Conservation (phyloP, 371 early-diverging fungal species). For the Lichtheimia corymbifera region DNA sequence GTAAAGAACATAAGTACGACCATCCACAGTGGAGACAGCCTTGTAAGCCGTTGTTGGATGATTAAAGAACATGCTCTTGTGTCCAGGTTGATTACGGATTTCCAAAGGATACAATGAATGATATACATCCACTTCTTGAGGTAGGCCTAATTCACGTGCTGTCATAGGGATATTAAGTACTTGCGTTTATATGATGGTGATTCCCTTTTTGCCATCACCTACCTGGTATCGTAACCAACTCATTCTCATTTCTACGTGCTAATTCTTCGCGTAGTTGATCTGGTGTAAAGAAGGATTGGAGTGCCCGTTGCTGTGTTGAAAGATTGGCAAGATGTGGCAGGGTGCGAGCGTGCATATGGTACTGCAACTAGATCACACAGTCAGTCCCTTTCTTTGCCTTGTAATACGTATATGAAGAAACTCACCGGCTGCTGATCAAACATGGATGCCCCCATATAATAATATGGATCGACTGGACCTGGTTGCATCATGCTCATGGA, state of each 20-base stretch:
- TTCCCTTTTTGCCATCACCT: constrained; percentile 6
- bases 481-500: constrained; percentile 25
- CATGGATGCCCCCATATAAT: constrained; percentile 30
- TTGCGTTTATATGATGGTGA: not conserved
- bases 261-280: constrained; percentile 81
- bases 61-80: constrained; percentile 64
- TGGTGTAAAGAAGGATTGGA: constrained; percentile 80
- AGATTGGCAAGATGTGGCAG: constrained; percentile 71
- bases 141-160: constrained; percentile 63
- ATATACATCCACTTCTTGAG: constrained; percentile 48
- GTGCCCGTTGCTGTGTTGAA: constrained; percentile 71
- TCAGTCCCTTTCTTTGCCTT: not conserved
- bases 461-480: constrained; percentile 29
- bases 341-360: constrained; percentile 74
- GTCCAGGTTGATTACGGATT: constrained; percentile 24
- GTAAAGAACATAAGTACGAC: constrained; percentile 77
- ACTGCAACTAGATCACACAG: constrained; percentile 54
- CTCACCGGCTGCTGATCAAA: constrained; percentile 49
- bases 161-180: not conserved
- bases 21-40: constrained; percentile 80
- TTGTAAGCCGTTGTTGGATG: constrained; percentile 83
- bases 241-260: constrained; percentile 71
- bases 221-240: constrained; percentile 58
- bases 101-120: constrained; percentile 81
- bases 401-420: constrained; percentile 12